Evolutionary conservation across 2,329 filamentous ascomycete species (phyloP).

Genomic region (Seiridium cupressi): DNA sequence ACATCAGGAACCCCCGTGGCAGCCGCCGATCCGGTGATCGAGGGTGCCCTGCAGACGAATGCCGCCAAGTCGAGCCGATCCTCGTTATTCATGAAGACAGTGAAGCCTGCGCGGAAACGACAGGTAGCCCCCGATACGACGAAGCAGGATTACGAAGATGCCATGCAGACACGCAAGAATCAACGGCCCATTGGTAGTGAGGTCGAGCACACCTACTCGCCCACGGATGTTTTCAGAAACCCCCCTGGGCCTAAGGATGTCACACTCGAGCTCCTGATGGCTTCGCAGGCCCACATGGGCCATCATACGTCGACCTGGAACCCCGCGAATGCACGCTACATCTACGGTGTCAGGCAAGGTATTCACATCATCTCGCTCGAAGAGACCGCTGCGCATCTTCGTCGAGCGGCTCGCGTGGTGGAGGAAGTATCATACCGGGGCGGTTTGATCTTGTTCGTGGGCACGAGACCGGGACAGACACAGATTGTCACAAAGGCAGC

Average conservation of each 20-base stretch:
- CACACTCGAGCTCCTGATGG: slow-evolving; percentile 86
- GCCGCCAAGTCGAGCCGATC: slow-evolving; percentile 16
- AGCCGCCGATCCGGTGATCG: slow-evolving; percentile 18
- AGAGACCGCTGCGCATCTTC: slow-evolving; percentile 80
- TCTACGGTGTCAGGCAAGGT: slow-evolving; percentile 83
- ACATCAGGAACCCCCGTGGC: slow-evolving; percentile 23
- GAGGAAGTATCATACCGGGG: slow-evolving; percentile 80
- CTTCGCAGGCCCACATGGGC: slow-evolving; percentile 83
- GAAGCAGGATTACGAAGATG: slow-evolving; percentile 34
- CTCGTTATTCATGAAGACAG: slow-evolving; percentile 22
- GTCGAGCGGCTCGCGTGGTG: slow-evolving; percentile 90
- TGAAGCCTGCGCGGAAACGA: slow-evolving; percentile 13
- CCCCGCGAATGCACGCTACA: slow-evolving; percentile 89
- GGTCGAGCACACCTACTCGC: slow-evolving; percentile 59
- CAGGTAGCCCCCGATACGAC: slow-evolving; percentile 24
- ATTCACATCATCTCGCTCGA: slow-evolving; percentile 94
- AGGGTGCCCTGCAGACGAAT: slow-evolving; percentile 14
- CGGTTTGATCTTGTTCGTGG: slow-evolving; percentile 87
- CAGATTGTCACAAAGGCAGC: slow-evolving; percentile 79
- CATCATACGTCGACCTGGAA: slow-evolving; percentile 93
- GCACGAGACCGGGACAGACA: slow-evolving; percentile 80
- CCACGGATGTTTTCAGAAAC: slow-evolving; percentile 63
- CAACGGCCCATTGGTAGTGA: slow-evolving; percentile 48
- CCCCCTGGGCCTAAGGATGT: slow-evolving; percentile 78
- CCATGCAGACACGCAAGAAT: slow-evolving; percentile 39